Conservation (phyloP, 108 stramenopile genomes). For the Mayamaea pseudoterrestris region DNA sequence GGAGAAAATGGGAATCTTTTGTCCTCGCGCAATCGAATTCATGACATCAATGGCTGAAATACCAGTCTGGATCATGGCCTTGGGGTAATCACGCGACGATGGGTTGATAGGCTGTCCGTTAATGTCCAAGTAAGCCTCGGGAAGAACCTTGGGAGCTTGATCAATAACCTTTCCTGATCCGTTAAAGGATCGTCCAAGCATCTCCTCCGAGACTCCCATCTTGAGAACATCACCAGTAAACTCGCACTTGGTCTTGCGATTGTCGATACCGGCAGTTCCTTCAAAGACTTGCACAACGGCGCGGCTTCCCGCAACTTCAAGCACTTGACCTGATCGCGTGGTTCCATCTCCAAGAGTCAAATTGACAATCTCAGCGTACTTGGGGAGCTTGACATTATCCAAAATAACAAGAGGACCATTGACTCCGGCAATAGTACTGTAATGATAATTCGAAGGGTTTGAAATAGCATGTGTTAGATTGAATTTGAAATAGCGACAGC, state of each 20-base stretch:
- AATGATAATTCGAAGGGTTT: neutral
- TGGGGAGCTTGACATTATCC: conserved; percentile 99
- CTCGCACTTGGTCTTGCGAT: conserved; percentile 92
- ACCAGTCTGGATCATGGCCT: conserved; percentile 99
- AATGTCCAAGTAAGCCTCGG: conserved; percentile 98
- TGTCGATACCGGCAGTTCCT: conserved; percentile 99
- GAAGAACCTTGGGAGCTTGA: conserved; percentile 94
- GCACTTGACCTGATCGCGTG: conserved; percentile 91
- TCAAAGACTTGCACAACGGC: conserved; percentile 99
- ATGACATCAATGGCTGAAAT: conserved; percentile 99
- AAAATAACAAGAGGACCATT: conserved; percentile 99
- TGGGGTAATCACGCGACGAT: conserved; percentile 97
- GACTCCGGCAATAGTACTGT: conserved; percentile 94
- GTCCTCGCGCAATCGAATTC: conserved; percentile 99
- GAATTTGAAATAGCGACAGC: neutral
- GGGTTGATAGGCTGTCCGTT: conserved; percentile 99
- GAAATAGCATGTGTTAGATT: neutral
- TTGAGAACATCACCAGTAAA: conserved; percentile 98
- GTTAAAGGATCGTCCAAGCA: conserved; percentile 97
- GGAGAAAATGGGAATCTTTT: conserved; percentile 99
- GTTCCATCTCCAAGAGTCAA: conserved; percentile 92
- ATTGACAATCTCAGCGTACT: conserved; percentile 98
- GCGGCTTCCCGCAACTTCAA: conserved; percentile 93
- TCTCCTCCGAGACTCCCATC: conserved; percentile 99
- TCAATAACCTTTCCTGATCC: conserved; percentile 99